Base-by-base conservation (phyloP, 73 alveolate species). In the Paramecium primaurelia region DNA sequence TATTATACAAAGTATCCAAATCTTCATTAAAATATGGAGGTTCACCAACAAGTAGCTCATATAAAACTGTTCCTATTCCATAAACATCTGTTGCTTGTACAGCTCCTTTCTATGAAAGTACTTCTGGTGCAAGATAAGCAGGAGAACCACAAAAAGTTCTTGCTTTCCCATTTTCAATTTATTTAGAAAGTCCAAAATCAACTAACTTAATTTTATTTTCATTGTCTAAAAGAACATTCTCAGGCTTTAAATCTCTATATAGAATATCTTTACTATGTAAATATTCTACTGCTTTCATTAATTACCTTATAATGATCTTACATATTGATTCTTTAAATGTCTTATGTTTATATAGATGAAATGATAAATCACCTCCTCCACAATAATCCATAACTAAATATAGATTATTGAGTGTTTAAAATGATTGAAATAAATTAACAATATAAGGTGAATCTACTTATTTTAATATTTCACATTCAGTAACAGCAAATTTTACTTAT, bases 1-100 rank as follows among this genome's bases (percentile, higher is more conserved):
- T 97, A 58, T 95, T 59, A 86, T 97, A 96, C 22, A 97, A 94
- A 68, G 95, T 96, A 47, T 98, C 98, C 36, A 95, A 96, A 92
- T 97, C 97, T 45, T 95, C 94, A 16, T 98, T 85, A 92, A 96
- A 98, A 92, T 96, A 98, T 18, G 99, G 99, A 12, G 99, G 99
- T 40, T 92, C 90, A 16, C 99, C 99, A 6, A 96, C 98, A n/a
- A 97, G 93, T 99, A 98, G 93, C 92, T 98, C 99, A 93, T 98
- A 98, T 22, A 97, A 20, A 16, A 69, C 95, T 8, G 95, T 94
- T 22, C 98, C 98, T 22, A 22, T 22, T 22, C 25, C 25, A 22
- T 22, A 22, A 22, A 22, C 25, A 22, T 22, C 25, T 22, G 25
- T 22, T 22, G 96, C 71, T 96, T 96, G 87, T 47, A 93, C 94